phyloP scores from a whole-genome alignment of 345 rosid species.

The Hevea brasiliensis region DNA sequence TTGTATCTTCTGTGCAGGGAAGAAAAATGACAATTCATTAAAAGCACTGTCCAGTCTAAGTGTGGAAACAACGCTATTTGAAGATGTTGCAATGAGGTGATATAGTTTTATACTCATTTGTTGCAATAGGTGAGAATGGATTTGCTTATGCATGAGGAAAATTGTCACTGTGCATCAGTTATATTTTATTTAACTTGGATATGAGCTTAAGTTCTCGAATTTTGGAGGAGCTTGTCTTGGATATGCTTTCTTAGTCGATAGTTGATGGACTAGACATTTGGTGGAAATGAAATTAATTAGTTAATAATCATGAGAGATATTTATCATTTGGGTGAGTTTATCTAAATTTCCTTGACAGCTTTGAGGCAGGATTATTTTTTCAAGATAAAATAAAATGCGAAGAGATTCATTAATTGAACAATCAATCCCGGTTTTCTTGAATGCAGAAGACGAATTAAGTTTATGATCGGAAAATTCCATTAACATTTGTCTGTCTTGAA shows the following conservation, averaged over 20 bases:
- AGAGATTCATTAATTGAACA: neutral
- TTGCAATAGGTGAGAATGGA: neutral
- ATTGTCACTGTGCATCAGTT: neutral
- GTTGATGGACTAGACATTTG: neutral
- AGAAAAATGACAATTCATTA: slow-evolving; percentile 43
- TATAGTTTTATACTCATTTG: neutral
- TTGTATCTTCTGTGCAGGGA: slow-evolving; percentile 55
- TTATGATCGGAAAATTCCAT: neutral
- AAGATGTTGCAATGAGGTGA: neutral
- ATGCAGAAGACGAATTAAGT: neutral
- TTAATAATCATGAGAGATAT: too few species aligned
- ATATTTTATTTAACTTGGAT: neutral
- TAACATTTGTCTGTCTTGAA: too few species aligned
- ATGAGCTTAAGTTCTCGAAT: too few species aligned
- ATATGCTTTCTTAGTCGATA: neutral
- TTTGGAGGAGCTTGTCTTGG: too few species aligned
- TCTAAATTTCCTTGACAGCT: neutral
- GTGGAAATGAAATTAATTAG: neutral
- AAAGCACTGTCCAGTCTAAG: slow-evolving; percentile 47
- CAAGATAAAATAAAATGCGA: neutral
- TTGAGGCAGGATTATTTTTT: neutral
- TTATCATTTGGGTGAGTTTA: neutral
- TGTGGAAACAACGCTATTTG: slow-evolving; percentile 38
- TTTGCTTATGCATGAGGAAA: neutral
- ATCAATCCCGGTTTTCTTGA: too few species aligned